Conservation (phyloP, 805 yeast species). For the Ogataea nonfermentans region DNA sequence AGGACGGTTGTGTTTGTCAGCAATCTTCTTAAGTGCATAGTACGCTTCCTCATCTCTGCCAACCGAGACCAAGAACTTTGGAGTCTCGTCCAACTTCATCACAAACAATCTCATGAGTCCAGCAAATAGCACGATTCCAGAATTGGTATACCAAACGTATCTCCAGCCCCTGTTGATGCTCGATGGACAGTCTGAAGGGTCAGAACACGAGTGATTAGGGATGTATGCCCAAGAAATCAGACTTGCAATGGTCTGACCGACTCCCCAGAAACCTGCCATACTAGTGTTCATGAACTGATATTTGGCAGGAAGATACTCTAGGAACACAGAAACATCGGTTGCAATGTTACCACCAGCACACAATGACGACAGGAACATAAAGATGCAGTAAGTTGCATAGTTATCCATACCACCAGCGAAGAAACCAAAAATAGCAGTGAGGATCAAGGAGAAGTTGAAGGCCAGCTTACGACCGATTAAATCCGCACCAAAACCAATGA, state of each 20-base stretch:
- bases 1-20: constrained; percentile 43
- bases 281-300: constrained; percentile 49
- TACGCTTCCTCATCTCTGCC: constrained; percentile 52
- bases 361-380: constrained; percentile 40
- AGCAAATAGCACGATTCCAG: constrained; percentile 49
- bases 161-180: constrained; percentile 59
- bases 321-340: constrained; percentile 46
- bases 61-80: constrained; percentile 50
- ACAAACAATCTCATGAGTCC: constrained; percentile 48
- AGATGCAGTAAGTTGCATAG: constrained; percentile 44
- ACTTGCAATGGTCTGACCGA: constrained; percentile 55
- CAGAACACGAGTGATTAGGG: constrained; percentile 47
- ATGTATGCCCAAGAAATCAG: constrained; percentile 56
- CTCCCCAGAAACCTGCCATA: constrained; percentile 59
- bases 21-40: constrained; percentile 42
- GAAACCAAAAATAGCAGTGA: constrained; percentile 46
- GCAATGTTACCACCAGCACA: constrained; percentile 54
- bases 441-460: constrained; percentile 44
- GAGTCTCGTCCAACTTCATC: constrained; percentile 50
- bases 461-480: constrained; percentile 49
- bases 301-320: constrained; percentile 48
- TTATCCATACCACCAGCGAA: constrained; percentile 49
- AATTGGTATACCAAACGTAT: constrained; percentile 52
- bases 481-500: constrained; percentile 54
- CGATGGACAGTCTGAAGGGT: constrained; percentile 43